phyloP scores from a whole-genome alignment of 1,284 basidiomycete genomes.

The Athelia psychrophila region DNA sequence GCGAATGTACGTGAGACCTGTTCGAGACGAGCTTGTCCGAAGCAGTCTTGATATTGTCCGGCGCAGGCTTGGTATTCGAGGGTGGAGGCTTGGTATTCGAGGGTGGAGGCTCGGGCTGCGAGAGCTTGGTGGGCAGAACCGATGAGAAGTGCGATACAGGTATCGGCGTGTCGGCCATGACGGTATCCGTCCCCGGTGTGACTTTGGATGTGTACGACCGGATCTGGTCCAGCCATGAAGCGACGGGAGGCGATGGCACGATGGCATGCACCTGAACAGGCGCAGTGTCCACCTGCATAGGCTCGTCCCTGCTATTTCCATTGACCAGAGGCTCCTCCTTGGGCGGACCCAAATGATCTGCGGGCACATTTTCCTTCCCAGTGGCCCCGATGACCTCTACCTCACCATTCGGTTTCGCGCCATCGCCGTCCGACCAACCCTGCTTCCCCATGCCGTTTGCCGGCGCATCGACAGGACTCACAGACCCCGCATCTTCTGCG shows the following conservation, averaged over 20 bases:
- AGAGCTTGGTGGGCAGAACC: neutral
- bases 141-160: neutral
- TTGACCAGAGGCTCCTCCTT: no score
- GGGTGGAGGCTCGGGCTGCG: neutral
- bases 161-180: neutral
- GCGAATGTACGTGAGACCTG: conserved; percentile 5
- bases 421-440: neutral
- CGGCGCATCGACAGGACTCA: neutral
- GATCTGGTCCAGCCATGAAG: neutral
- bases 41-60: neutral
- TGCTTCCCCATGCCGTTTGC: neutral
- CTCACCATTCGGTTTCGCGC: no score
- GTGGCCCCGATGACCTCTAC: no score
- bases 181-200: neutral
- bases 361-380: no score
- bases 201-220: neutral
- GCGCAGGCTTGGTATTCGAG: neutral
- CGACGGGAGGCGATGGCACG: neutral
- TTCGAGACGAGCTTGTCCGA: conserved; percentile 1
- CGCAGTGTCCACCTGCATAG: neutral
- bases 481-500: neutral
- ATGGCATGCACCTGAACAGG: neutral
- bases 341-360: no score
- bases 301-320: neutral
- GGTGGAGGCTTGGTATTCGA: neutral